Conservation (phyloP, 2,329 filamentous ascomycete genomes). For the Zymoseptoria pseudotritici region DNA sequence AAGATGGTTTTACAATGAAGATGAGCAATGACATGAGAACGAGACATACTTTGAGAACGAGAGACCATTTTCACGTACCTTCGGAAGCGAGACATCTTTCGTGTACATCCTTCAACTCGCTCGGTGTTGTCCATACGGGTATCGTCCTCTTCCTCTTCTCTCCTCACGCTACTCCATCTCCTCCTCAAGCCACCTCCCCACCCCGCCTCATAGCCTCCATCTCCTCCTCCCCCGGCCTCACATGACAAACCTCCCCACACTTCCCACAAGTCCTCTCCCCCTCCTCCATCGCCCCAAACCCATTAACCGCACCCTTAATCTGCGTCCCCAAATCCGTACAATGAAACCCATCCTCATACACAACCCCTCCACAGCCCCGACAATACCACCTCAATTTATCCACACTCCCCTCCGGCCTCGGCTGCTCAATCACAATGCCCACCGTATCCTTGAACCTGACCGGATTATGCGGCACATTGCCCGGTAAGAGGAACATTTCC, state of each 20-base stretch:
- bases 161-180: too few species aligned
- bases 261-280: slow-evolving; percentile 64
- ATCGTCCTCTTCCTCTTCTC: too few species aligned
- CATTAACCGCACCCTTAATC: slow-evolving; percentile 84
- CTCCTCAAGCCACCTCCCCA: too few species aligned
- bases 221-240: slow-evolving; percentile 46
- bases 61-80: too few species aligned
- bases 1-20: background rate
- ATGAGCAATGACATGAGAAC: background rate
- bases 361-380: slow-evolving; percentile 57
- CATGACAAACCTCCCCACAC: slow-evolving; percentile 71
- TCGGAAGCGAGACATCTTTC: too few species aligned
- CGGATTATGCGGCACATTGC: slow-evolving; percentile 94
- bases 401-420: slow-evolving; percentile 58
- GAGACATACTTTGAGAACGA: background rate
- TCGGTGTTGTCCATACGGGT: too few species aligned
- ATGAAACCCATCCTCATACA: slow-evolving; percentile 81
- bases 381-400: slow-evolving; percentile 94
- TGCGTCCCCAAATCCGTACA: slow-evolving; percentile 87
- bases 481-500: slow-evolving; percentile 85
- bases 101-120: too few species aligned
- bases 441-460: slow-evolving; percentile 89
- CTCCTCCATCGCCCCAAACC: slow-evolving; percentile 64
- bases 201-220: slow-evolving; percentile 29
- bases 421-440: slow-evolving; percentile 87